These are phyloP conservation scores for Macaranga tanarius DNA, from an alignment of 441 rosid species.

Conservation along the genomic window DNA sequence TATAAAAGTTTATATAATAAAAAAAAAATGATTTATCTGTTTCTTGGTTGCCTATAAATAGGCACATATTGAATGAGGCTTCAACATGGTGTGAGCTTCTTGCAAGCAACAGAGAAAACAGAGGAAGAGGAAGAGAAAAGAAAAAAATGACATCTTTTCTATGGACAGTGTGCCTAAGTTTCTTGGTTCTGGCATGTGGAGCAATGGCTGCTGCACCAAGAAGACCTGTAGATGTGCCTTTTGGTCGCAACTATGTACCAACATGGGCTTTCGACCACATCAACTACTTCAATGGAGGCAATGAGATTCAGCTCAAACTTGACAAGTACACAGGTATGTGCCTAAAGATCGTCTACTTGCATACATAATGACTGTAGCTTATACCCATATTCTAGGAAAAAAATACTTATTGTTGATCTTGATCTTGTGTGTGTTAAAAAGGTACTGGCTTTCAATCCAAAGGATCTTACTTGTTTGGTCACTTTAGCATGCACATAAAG, in stretches of 20 bases:
- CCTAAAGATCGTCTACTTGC: background rate
- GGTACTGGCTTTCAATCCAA: conserved; percentile 91
- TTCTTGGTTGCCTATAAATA: conserved; percentile 12
- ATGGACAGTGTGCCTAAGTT: conserved; percentile 39
- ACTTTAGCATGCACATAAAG: conserved; percentile 81
- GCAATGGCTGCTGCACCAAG: conserved; percentile 46
- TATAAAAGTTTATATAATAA: background rate
- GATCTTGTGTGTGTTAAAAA: background rate
- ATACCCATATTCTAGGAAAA: background rate
- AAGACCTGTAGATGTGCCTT: conserved; percentile 55
- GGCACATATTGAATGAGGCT: background rate
- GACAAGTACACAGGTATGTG: conserved; percentile 70
- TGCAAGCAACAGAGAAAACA: conserved; percentile 1
- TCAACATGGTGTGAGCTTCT: conserved; percentile 16
- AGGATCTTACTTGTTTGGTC: conserved; percentile 75
- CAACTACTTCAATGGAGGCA: conserved; percentile 63
- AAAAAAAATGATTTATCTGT: background rate
- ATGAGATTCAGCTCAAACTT: conserved; percentile 58
- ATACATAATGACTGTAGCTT: background rate
- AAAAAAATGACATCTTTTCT: conserved; percentile 42
- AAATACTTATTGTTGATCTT: background rate
- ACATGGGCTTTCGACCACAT: conserved; percentile 92
- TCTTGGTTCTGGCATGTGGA: conserved; percentile 40
- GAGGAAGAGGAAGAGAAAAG: background rate
- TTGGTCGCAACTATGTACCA: conserved; percentile 67